Evolutionary conservation across 2,329 filamentous ascomycete species (phyloP).

Genomic region (Cylindrodendrum hubeiense): DNA sequence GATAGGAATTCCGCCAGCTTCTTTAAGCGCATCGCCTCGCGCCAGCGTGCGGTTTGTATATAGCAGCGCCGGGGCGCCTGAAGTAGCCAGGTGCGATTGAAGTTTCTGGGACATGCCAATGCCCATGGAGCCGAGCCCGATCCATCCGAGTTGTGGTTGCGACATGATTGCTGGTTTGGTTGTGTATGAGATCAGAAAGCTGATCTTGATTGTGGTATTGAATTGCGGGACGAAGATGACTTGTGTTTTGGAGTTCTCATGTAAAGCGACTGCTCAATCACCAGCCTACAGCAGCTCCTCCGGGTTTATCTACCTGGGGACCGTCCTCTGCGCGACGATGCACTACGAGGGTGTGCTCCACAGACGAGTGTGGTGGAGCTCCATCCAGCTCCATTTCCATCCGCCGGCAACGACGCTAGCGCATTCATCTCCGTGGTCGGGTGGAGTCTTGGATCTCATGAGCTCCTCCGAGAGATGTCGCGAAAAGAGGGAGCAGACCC

Average conservation of each 20-base stretch:
- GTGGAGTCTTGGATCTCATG: not conserved
- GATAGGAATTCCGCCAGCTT: constrained; percentile 49
- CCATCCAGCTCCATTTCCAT: not conserved
- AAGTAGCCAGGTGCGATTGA: constrained; percentile 52
- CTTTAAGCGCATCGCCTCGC: constrained; percentile 50
- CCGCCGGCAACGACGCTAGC: not conserved
- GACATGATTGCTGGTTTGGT: constrained; percentile 3
- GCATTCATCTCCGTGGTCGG: not conserved
- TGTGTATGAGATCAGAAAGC: not conserved
- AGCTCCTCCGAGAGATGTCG: not conserved
- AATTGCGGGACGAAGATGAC: not conserved
- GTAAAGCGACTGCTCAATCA: not conserved
- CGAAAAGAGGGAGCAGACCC: not conserved
- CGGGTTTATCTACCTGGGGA: not conserved
- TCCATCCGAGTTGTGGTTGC: constrained; percentile 17
- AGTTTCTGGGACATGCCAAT: constrained; percentile 58
- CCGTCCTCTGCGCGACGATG: not conserved
- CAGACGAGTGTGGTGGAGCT: not conserved
- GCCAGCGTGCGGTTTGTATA: constrained; percentile 56
- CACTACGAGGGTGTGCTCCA: not conserved
- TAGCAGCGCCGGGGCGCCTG: constrained; percentile 47
- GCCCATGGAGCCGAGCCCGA: constrained; percentile 59
- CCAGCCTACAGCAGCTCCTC: not conserved
- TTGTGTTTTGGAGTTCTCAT: not conserved
- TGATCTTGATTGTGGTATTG: not conserved